A percentile compares a stretch with the other conserved stretches of the same genome.
phyloP scores from a whole-genome alignment of 176 grass and related monocot species.

The Hsuehochloa calcarea region DNA sequence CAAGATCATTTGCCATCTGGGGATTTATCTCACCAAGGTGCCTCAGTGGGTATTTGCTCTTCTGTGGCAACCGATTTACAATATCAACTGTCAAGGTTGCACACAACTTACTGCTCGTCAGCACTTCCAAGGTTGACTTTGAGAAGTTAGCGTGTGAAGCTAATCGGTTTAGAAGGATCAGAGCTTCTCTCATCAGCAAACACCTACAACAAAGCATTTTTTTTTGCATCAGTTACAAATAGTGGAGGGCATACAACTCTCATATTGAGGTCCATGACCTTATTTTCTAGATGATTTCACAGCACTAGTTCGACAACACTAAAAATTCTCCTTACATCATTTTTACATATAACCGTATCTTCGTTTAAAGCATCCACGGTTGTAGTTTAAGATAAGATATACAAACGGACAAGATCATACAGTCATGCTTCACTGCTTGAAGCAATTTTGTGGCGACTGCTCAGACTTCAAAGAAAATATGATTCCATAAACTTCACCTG shows the following conservation, averaged over 20 bases:
- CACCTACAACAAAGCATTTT: conserved; percentile 40
- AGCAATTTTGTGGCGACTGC: neutral
- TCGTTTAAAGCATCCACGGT: neutral
- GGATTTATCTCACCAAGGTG: conserved; percentile 24
- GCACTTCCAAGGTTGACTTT: conserved; percentile 65
- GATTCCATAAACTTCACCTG: neutral
- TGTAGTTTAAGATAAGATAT: neutral
- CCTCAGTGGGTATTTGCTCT: conserved; percentile 5
- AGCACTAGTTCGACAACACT: neutral
- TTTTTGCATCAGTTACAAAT: conserved; percentile 1
- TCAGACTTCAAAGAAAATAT: neutral
- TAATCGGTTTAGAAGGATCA: conserved; percentile 89
- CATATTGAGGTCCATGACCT: neutral
- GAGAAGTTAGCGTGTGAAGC: conserved; percentile 70
- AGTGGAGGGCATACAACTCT: neutral
- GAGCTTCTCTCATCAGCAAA: conserved; percentile 67
- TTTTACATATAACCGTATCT: neutral
- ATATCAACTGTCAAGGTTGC: conserved; percentile 65
- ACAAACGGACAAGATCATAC: neutral
- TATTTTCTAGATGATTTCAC: neutral
- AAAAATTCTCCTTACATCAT: neutral
- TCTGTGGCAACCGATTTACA: conserved; percentile 56
- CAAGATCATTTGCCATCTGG: conserved; percentile 57
- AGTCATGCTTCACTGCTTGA: neutral
- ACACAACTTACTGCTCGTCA: conserved; percentile 51